phyloP scores from a whole-genome alignment of 805 yeast species.

The Candida nanaspora region DNA sequence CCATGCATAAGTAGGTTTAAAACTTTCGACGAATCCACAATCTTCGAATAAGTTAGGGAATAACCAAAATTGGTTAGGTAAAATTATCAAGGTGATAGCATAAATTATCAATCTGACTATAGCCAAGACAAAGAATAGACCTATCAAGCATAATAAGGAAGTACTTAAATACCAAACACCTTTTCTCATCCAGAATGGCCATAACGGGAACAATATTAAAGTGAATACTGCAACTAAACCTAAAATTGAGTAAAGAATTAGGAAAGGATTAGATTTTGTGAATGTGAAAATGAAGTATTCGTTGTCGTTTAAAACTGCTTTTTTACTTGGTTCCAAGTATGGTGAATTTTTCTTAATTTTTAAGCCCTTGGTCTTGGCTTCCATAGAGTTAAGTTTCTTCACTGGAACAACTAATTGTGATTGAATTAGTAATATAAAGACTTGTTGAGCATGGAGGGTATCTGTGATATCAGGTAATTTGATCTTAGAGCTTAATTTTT shows the following conservation, averaged over 20 bases:
- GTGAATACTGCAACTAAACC: slow-evolving; percentile 59
- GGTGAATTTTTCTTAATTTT: slow-evolving; percentile 60
- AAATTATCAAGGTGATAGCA: slow-evolving; percentile 45
- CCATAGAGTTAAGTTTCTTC: slow-evolving; percentile 60
- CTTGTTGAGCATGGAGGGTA: slow-evolving; percentile 50
- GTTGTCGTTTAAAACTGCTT: slow-evolving; percentile 55
- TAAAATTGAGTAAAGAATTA: slow-evolving; percentile 54
- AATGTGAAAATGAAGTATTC: slow-evolving; percentile 82
- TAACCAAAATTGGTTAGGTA: slow-evolving; percentile 82
- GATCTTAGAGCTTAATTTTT: slow-evolving; percentile 33
- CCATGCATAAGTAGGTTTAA: slow-evolving; percentile 85
- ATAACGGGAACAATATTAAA: slow-evolving; percentile 78
- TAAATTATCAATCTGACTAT: slow-evolving; percentile 71
- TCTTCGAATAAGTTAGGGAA: slow-evolving; percentile 96
- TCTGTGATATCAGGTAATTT: slow-evolving; percentile 31
- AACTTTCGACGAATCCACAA: slow-evolving; percentile 89
- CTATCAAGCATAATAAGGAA: slow-evolving; percentile 66
- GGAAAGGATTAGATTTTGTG: slow-evolving; percentile 61
- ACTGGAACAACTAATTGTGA: slow-evolving; percentile 72
- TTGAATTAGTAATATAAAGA: slow-evolving; percentile 63
- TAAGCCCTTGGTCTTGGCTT: slow-evolving; percentile 55
- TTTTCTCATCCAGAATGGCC: slow-evolving; percentile 86
- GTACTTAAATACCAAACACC: slow-evolving; percentile 90
- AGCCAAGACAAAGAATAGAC: slow-evolving; percentile 69
- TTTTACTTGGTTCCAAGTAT: slow-evolving; percentile 44